Evolutionary conservation across 2,329 filamentous ascomycete genomes (phyloP).

Genomic region (Ascochyta lentis): DNA sequence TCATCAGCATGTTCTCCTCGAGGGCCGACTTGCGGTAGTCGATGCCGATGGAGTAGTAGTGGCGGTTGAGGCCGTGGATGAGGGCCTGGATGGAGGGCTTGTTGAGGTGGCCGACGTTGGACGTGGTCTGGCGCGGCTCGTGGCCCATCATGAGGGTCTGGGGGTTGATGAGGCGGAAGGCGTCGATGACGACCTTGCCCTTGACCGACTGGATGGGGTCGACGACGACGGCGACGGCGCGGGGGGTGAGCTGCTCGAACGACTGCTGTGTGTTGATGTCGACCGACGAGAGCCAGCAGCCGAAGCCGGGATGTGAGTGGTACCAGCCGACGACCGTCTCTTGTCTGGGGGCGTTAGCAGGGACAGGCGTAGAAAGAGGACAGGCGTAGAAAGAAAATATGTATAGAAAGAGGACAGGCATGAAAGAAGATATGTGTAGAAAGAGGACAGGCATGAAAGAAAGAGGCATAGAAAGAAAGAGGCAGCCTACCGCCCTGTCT

Average conservation of each 20-base stretch:
- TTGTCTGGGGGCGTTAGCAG: constrained; percentile 64
- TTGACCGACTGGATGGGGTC: constrained; percentile 99
- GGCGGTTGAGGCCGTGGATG: constrained; percentile 95
- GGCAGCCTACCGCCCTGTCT: constrained; percentile 80
- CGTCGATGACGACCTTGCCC: constrained; percentile 99
- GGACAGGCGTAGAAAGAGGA: too few species aligned
- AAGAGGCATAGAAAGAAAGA: too few species aligned
- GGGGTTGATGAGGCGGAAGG: constrained; percentile 97
- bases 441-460: too few species aligned
- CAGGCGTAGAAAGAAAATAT: not conserved
- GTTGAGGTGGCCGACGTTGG: constrained; percentile 96
- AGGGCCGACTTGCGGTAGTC: constrained; percentile 97
- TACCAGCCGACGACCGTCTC: constrained; percentile 99
- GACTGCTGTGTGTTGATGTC: constrained; percentile 99
- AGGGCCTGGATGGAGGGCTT: constrained; percentile 99
- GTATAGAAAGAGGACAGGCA: not conserved
- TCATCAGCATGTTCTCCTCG: constrained; percentile 99
- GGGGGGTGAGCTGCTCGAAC: constrained; percentile 97
- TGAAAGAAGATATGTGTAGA: not conserved
- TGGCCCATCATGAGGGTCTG: constrained; percentile 98
- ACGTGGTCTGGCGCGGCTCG: constrained; percentile 96
- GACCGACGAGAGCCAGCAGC: constrained; percentile 98
- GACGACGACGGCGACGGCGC: constrained; percentile 96
- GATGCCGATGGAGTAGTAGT: constrained; percentile 99
- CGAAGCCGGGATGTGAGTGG: constrained; percentile 98